Evolutionary conservation across 805 yeast genomes (phyloP).

Genomic region (Cyberlindnera saturnus): DNA sequence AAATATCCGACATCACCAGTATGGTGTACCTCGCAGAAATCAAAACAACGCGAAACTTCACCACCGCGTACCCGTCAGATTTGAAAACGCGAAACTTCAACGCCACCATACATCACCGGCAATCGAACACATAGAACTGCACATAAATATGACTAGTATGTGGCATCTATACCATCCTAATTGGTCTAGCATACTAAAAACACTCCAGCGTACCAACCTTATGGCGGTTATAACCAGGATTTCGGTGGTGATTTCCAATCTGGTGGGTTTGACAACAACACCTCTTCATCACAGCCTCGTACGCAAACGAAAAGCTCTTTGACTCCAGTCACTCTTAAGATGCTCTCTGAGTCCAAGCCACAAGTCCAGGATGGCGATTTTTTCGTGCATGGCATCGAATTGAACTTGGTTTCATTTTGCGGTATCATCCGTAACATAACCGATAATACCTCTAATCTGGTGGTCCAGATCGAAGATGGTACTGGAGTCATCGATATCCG

Average conservation of each 20-base stretch:
- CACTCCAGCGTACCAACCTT: constrained; percentile 29
- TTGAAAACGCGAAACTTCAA: no score
- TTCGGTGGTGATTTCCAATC: constrained; percentile 23
- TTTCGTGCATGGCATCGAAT: constrained; percentile 49
- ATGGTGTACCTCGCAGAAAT: no score
- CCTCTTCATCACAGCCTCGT: constrained; percentile 28
- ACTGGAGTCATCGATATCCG: constrained; percentile 62
- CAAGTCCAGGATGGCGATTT: constrained; percentile 63
- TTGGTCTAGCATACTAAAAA: neutral
- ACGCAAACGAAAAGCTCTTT: constrained; percentile 31
- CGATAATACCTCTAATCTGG: constrained; percentile 50
- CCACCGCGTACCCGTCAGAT: no score
- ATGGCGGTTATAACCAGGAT: constrained; percentile 27
- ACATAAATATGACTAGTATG: neutral
- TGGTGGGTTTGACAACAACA: constrained; percentile 30
- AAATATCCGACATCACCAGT: no score
- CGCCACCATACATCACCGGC: neutral
- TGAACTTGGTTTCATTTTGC: constrained; percentile 58
- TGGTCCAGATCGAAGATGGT: constrained; percentile 69
- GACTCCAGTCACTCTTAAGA: constrained; percentile 71
- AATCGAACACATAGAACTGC: neutral
- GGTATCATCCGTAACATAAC: constrained; percentile 66
- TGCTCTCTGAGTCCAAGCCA: constrained; percentile 56
- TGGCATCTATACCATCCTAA: neutral
- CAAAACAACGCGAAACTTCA: no score